These are phyloP conservation scores for Krasilnikovozyma curviuscula DNA, from an alignment of 768 basidiomycete species.

Conservation along the genomic window DNA sequence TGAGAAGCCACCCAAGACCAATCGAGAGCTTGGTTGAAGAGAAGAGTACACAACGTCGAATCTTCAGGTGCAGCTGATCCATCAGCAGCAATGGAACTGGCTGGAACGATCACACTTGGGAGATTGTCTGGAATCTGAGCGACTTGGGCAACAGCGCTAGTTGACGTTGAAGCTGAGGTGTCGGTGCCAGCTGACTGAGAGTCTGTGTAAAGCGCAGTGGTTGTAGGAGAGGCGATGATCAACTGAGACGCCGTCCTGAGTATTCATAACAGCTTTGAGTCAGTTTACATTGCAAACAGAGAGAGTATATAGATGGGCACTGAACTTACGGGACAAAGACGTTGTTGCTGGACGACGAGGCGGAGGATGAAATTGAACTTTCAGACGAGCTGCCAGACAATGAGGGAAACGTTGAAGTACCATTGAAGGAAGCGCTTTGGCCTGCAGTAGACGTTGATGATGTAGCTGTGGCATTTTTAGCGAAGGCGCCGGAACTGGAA, in stretches of 20 bases:
- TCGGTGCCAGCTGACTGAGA: not conserved
- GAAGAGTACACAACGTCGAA: conserved; percentile 1
- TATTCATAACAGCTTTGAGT: no score
- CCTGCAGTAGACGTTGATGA: no score
- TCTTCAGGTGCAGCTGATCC: not conserved
- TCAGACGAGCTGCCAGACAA: no score
- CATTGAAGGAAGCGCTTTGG: no score
- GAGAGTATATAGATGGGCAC: no score
- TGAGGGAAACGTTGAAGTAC: no score
- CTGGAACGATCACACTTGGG: conserved; percentile 8
- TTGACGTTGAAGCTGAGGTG: not conserved
- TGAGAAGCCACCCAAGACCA: conserved; percentile 9
- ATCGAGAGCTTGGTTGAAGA: not conserved
- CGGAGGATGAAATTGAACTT: no score
- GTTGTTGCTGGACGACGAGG: conserved; percentile 3
- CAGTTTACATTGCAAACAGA: no score
- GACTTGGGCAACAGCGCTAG: not conserved
- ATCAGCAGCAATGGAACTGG: not conserved
- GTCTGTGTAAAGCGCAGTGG: not conserved
- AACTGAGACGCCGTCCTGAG: conserved; percentile 6
- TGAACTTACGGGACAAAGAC: conserved; percentile 4
- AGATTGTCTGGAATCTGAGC: conserved; percentile 2
- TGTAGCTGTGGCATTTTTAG: no score
- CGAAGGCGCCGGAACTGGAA: no score
- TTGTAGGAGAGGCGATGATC: not conserved